These are phyloP conservation scores for Boletales sp. DNA, from an alignment of 768 basidiomycete species.

Conservation along the genomic window DNA sequence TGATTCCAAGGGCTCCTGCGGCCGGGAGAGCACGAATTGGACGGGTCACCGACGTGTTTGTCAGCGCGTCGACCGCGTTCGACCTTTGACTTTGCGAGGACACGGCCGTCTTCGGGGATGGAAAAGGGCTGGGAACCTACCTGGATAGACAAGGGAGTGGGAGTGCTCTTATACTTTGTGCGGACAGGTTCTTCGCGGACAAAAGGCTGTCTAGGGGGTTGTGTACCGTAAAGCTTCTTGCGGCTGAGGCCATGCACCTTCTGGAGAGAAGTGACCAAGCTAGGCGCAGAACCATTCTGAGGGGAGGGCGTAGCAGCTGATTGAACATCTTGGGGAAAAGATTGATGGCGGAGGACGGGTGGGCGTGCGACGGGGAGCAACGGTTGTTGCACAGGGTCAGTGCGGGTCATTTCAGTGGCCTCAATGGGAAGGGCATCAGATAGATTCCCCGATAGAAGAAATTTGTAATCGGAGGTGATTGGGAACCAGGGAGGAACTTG, in stretches of 20 bases:
- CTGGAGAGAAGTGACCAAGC: conserved; percentile 59
- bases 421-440: conserved; percentile 7
- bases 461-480: conserved; percentile 33
- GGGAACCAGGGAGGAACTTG: conserved; percentile 38
- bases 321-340: conserved; percentile 26
- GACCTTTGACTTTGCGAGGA: conserved; percentile 16
- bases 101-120: conserved; percentile 17
- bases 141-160: conserved; percentile 31
- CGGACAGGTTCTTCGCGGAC: conserved; percentile 49
- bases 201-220: conserved; percentile 49
- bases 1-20: conserved; percentile 25
- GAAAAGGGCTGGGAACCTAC: conserved; percentile 17
- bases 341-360: conserved; percentile 25
- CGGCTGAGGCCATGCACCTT: conserved; percentile 67
- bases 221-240: conserved; percentile 60
- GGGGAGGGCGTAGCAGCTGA: conserved; percentile 16
- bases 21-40: conserved; percentile 33
- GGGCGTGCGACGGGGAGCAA: conserved; percentile 10
- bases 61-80: conserved; percentile 26
- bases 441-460: conserved; percentile 43
- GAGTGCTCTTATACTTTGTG: conserved; percentile 29
- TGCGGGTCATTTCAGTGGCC: not conserved
- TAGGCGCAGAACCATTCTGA: conserved; percentile 36
- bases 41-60: conserved; percentile 11
- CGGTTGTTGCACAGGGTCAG: conserved; percentile 10